Evolutionary conservation across 179 eudicot species (phyloP), one percentile per base, ranked within the genome.

Genomic region (Corrigiola litoralis): DNA sequence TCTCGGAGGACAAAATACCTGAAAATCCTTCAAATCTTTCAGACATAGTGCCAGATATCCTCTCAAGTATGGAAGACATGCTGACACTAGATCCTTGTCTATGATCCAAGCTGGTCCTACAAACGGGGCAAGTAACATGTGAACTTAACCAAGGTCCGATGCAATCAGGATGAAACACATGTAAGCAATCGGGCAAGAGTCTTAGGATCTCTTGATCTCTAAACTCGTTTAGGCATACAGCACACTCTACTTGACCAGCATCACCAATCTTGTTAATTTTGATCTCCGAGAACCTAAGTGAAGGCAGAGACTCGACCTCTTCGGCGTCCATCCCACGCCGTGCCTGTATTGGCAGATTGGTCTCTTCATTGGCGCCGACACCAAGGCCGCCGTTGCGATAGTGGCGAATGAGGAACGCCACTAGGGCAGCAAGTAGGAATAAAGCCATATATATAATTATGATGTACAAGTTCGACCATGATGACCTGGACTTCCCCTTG

Each of bases 121-220:
- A 61, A 1, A 37, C 56, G 10, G 89, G 89, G 34, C 89, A 82
- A 3, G 86, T 79, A 64, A 73, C 41, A 33, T 80, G 82, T 16
- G 80, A 61, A 27, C 48, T 59, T 0, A 84, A 61, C 89, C 89
- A 84, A 3, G 80, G 73, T 18, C 66, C 81, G 20, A 84, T 68
- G 36, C 89, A 84, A 14, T 70, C 64, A 6, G 69, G 63, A 55
- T 84, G 89, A 32, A 84, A 84, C 48, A 84, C 86, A 68, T 84
- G 86, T 69, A 63, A 45, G 47, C 89, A 84, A 28, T 65, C 70
- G 1, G 89, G 89, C 41, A 84, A 66, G 1, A 84, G 18, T 0
- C 86, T 68, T 1, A 84, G 66, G 0, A 74, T 76, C 20, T 79
- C 84, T 5, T 58, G 41, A 60, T 77, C 84, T 24, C 81, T 79